These are phyloP conservation scores for Dysphania ambrosioides DNA, from an alignment of 148 eudicot genomes.

Conservation along the genomic window DNA sequence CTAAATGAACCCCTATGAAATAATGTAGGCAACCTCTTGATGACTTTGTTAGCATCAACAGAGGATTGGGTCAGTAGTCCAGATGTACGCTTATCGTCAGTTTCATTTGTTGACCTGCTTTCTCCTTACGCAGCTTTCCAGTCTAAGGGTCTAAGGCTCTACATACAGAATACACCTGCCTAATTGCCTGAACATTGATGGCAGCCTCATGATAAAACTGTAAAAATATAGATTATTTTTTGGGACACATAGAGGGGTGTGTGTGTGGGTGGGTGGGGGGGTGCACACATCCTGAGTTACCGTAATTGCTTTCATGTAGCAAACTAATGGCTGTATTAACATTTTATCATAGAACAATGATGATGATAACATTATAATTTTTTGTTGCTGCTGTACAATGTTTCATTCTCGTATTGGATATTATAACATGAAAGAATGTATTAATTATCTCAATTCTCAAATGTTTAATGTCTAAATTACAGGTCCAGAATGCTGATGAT, in stretches of 20 bases:
- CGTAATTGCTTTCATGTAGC: not conserved
- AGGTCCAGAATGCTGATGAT: constrained; percentile 99
- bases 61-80: not conserved
- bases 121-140: too few relatives aligned
- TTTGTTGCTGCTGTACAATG: not conserved
- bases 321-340: not conserved
- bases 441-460: not conserved
- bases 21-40: too few relatives aligned
- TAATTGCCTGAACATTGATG: too few relatives aligned
- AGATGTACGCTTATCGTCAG: not conserved
- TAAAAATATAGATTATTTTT: too few relatives aligned
- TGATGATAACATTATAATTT: not conserved
- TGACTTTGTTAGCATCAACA: too few relatives aligned
- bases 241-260: too few relatives aligned
- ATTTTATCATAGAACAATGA: not conserved
- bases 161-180: too few relatives aligned
- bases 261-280: not conserved
- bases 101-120: not conserved
- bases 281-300: not conserved
- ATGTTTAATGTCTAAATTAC: constrained; percentile 16
- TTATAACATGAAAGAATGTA: not conserved
- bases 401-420: not conserved
- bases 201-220: too few relatives aligned
- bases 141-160: too few relatives aligned
- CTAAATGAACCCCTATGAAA: too few relatives aligned